Evolutionary conservation across 257 asterid species (phyloP).

Genomic region (Gentiana macrophylla): DNA sequence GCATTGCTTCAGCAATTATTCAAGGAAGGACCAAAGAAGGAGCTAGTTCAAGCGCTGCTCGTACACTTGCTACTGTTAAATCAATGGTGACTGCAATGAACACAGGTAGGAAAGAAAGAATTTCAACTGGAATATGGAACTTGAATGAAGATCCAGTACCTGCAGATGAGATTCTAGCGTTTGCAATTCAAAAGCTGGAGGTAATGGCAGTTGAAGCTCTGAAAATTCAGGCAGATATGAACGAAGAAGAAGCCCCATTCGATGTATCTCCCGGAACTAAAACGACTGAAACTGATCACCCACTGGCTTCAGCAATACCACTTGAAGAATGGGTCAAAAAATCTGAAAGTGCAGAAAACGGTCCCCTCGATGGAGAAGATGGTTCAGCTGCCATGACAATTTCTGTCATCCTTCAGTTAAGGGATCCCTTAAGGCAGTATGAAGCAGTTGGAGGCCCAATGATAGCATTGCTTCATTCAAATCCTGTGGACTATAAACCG

Average conservation of each 20-base stretch:
- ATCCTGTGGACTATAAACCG: conserved; percentile 4
- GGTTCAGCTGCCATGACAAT: conserved; percentile 22
- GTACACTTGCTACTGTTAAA: conserved; percentile 52
- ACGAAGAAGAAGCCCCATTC: conserved; percentile 74
- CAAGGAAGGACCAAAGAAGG: conserved; percentile 75
- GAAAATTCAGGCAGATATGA: conserved; percentile 57
- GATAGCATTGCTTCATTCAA: conserved; percentile 52
- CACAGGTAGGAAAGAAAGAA: conserved; percentile 47
- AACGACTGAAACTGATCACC: conserved; percentile 10
- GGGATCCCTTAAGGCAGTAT: conserved; percentile 79
- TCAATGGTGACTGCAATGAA: conserved; percentile 61
- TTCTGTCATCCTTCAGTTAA: conserved; percentile 46
- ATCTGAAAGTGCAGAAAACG: neutral
- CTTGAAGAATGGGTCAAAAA: conserved; percentile 54
- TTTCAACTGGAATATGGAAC: conserved; percentile 72
- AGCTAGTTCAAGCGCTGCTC: conserved; percentile 81
- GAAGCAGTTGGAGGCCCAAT: conserved; percentile 90
- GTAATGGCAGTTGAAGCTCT: conserved; percentile 59
- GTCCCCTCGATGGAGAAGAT: conserved; percentile 1
- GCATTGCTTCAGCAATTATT: conserved; percentile 76
- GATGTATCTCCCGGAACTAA: conserved; percentile 52
- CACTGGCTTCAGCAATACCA: conserved; percentile 45
- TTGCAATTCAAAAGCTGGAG: conserved; percentile 76
- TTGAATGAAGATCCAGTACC: conserved; percentile 50
- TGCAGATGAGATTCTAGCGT: conserved; percentile 47